Evolutionary conservation across 441 rosid species (phyloP).

Genomic region (Populus hybrid): DNA sequence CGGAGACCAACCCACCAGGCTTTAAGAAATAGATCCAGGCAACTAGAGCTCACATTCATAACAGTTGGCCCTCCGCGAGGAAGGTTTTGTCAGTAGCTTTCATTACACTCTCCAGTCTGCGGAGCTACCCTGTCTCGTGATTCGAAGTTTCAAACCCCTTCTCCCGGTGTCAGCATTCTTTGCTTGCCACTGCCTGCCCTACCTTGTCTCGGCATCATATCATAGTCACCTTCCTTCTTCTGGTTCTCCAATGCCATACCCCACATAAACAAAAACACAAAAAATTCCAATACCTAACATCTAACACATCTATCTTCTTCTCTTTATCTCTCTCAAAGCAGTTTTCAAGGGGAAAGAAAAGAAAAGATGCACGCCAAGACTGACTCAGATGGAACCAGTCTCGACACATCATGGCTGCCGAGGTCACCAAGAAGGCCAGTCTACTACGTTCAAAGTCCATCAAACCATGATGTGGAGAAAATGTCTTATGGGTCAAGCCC

Average conservation of each 20-base stretch:
- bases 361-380: slow-evolving; percentile 69
- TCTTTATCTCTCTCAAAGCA: neutral
- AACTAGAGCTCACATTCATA: neutral
- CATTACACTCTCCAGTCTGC: neutral
- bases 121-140: slow-evolving; percentile 7
- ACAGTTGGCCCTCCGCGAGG: neutral
- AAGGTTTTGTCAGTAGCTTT: neutral
- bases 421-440: slow-evolving; percentile 61
- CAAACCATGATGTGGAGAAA: slow-evolving; percentile 82
- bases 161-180: neutral
- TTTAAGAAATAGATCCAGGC: neutral
- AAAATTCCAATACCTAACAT: neutral
- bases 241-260: neutral
- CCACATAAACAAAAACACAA: neutral
- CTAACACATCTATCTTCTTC: neutral
- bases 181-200: neutral
- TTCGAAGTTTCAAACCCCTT: slow-evolving; percentile 3
- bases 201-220: neutral
- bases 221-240: neutral
- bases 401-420: slow-evolving; percentile 61
- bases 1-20: no score
- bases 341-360: neutral
- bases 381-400: slow-evolving; percentile 77
- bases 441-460: slow-evolving; percentile 89
- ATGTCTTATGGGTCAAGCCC: slow-evolving; percentile 91